These are phyloP conservation scores for Lentinula detonsa DNA, from an alignment of 768 basidiomycete species.

Conservation along the genomic window DNA sequence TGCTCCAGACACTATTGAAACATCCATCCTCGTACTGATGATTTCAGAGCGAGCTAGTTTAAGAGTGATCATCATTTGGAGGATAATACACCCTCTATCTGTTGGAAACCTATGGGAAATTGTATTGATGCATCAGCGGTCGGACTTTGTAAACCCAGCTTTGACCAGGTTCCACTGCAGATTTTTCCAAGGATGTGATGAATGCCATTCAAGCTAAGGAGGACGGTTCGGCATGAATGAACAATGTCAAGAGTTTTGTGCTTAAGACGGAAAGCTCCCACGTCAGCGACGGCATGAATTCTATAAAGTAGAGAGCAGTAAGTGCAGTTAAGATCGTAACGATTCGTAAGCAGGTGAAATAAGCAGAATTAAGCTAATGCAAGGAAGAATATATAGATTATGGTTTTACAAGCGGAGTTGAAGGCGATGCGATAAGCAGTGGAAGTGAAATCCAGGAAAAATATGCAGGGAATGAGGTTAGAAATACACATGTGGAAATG, in stretches of 20 bases:
- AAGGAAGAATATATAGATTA: not conserved
- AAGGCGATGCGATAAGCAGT: not conserved
- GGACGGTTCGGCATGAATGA: too few relatives aligned
- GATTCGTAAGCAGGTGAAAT: not conserved
- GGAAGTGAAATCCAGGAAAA: not conserved
- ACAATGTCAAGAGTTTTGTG: not conserved
- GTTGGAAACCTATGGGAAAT: not conserved
- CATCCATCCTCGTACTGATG: conserved; percentile 31
- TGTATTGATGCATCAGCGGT: not conserved
- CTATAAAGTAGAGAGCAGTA: not conserved
- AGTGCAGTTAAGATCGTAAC: not conserved
- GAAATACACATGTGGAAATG: not conserved
- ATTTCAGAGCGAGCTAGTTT: not conserved
- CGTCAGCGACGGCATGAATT: not conserved
- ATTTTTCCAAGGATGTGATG: too few relatives aligned
- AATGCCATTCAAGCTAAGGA: too few relatives aligned
- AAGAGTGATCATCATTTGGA: too few relatives aligned
- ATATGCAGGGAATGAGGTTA: not conserved
- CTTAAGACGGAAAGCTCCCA: not conserved
- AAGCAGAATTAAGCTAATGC: not conserved
- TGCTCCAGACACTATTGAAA: conserved; percentile 24
- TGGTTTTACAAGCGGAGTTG: not conserved
- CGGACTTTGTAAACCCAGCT: not conserved
- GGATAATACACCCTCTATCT: too few relatives aligned
- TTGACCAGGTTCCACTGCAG: not conserved